Evolutionary conservation across 441 rosid genomes (phyloP), one percentile per base, ranked within the genome.

Genomic region (Mallotus japonicus): DNA sequence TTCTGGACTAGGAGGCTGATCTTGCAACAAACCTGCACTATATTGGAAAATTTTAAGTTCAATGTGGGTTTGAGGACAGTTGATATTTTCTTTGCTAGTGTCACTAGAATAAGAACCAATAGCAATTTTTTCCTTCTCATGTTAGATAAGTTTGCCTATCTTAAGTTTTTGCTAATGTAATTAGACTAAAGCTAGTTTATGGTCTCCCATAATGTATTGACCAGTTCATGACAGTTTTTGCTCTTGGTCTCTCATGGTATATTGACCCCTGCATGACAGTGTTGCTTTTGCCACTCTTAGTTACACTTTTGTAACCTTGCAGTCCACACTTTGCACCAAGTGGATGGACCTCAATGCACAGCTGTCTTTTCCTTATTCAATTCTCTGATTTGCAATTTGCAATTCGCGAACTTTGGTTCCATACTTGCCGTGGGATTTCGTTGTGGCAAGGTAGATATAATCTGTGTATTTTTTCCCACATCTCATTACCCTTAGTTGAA

Each of bases 371-470:
- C 90, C 70, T 71, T 86, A 68, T 75, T 85, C 56, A 76, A 47
- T 77, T 91, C 96, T 72, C 88, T 89, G 24, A 69, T 90, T 55
- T 79, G 84, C 77, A 65, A 83, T 54, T 79, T 91, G 70, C 82
- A 77, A 70, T 87, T 87, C 73, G 77, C 86, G 62, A 83, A 86
- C 62, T 80, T 63, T 79, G 88, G 88, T 76, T 73, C 74, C 70
- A 86, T 78, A 81, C 91, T 93, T 80, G 87, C 85, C 56, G 93
- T 89, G 62, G 98, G 96, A 76, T 91, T 85, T 87, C 81, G 80
- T 64, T 88, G 92, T 86, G 92, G 94, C 82, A 82, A 62, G 89
- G 98, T 93, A 65, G 66, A 83, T 74, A 72, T 80, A 67, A 81
- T 69, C 46, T 71, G 17, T 77, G 42, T 40, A 10, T 37, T 79